Conservation (phyloP, 139 green algal genomes). For the Trebouxia sp. region DNA sequence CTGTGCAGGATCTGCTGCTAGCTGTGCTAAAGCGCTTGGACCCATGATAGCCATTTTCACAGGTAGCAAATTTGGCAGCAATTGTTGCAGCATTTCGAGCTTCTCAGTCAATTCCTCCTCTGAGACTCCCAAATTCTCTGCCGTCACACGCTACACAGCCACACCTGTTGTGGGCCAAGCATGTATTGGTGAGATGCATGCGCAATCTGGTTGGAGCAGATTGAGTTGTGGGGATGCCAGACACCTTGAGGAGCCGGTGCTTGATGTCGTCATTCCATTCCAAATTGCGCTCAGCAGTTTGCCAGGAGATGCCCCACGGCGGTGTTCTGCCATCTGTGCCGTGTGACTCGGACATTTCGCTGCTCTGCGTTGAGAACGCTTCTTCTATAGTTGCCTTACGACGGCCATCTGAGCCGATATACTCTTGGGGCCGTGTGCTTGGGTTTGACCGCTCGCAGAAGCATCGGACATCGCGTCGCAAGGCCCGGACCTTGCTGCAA, state of each 20-base stretch:
- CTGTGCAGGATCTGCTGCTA: constrained; percentile 7
- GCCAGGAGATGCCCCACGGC: constrained; percentile 59
- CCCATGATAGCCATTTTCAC: constrained; percentile 49
- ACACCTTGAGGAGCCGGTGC: constrained; percentile 65
- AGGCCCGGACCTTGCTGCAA: too few relatives aligned
- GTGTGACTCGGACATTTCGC: neutral
- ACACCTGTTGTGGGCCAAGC: too few relatives aligned
- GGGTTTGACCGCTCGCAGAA: too few relatives aligned
- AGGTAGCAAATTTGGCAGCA: constrained; percentile 55
- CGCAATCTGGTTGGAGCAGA: too few relatives aligned
- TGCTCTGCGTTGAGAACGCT: neutral
- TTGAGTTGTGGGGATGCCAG: too few relatives aligned
- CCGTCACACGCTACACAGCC: constrained; percentile 54
- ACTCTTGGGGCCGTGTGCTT: neutral
- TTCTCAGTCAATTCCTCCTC: constrained; percentile 63
- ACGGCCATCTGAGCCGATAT: constrained; percentile 8
- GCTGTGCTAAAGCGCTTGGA: constrained; percentile 38
- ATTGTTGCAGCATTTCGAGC: constrained; percentile 52
- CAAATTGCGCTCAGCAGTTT: constrained; percentile 69
- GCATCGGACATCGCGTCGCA: too few relatives aligned
- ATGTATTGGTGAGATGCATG: too few relatives aligned
- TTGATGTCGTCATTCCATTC: constrained; percentile 77
- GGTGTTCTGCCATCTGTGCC: neutral
- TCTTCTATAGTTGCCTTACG: constrained; percentile 18
- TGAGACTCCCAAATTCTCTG: constrained; percentile 54